A percentile compares a stretch with the other conserved stretches of the same genome.
Conservation (phyloP, 1,284 basidiomycete species). For the Boletellus dicymbophilus region DNA sequence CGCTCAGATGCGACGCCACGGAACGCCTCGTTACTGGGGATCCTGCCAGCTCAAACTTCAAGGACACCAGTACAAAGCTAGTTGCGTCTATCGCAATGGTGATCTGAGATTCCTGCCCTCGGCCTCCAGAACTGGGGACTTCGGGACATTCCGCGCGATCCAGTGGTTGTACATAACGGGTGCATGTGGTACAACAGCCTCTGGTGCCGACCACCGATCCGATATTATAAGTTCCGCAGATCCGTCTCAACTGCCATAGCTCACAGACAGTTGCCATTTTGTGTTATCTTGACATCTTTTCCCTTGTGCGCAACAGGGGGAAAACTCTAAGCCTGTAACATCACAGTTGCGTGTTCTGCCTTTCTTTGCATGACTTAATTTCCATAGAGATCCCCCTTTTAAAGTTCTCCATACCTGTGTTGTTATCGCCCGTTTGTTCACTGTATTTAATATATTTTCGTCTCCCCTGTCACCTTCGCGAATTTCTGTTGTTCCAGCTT, state of each 20-base stretch:
- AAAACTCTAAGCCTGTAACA: conserved; percentile 2
- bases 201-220: not conserved
- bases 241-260: not conserved
- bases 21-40: no score
- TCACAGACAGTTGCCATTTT: not conserved
- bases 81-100: no score
- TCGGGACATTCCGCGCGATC: no score
- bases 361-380: not conserved
- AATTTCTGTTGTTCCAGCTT: conserved; percentile 11
- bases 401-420: not conserved
- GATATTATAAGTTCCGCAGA: conserved; percentile 6
- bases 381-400: conserved; percentile 3
- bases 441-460: conserved; percentile 1
- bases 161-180: not conserved
- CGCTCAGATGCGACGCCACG: no score
- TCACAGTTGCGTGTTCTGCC: conserved; percentile 1
- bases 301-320: not conserved
- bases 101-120: no score
- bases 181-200: not conserved
- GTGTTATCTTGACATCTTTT: conserved; percentile 6
- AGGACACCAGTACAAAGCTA: no score
- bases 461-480: conserved; percentile 7
- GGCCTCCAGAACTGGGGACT: no score
- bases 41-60: no score
- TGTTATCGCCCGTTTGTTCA: no score